Conservation (phyloP, 2,329 filamentous ascomycete species). For the Aspergillus sp. region DNA sequence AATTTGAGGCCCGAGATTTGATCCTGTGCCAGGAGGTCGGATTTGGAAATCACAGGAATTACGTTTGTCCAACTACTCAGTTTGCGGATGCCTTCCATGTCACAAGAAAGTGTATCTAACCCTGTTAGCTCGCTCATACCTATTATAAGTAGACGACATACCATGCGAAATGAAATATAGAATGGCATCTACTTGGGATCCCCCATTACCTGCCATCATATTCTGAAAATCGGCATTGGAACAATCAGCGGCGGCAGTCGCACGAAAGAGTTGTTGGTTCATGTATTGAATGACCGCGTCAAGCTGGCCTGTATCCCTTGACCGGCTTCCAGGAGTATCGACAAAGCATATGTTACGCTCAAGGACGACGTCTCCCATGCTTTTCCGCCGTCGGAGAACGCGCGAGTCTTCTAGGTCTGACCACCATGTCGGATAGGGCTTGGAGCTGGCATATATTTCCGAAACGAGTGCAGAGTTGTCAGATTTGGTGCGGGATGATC, state of each 20-base stretch:
- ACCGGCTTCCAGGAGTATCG: constrained; percentile 70
- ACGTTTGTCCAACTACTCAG: constrained; percentile 79
- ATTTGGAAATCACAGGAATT: constrained; percentile 77
- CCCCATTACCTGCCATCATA: constrained; percentile 79
- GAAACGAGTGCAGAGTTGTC: constrained; percentile 49
- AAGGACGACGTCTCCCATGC: constrained; percentile 74
- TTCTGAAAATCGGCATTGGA: constrained; percentile 75
- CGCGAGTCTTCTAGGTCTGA: constrained; percentile 73
- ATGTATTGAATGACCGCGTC: constrained; percentile 71
- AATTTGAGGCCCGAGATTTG: constrained; percentile 65
- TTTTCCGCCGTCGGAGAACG: constrained; percentile 67
- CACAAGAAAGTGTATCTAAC: constrained; percentile 62
- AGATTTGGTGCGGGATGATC: constrained; percentile 28
- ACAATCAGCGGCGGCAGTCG: constrained; percentile 64
- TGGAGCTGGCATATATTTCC: constrained; percentile 79
- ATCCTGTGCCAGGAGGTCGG: constrained; percentile 68
- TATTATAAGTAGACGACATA: constrained; percentile 49
- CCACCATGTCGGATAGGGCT: constrained; percentile 89
- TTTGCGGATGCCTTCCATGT: constrained; percentile 72
- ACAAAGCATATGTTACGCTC: constrained; percentile 95
- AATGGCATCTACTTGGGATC: constrained; percentile 80
- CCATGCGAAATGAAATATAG: constrained; percentile 79
- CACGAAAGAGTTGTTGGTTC: constrained; percentile 68
- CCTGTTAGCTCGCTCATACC: constrained; percentile 17
- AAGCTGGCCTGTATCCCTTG: constrained; percentile 58